Base-by-base conservation (phyloP, 306 rosid genomes). In the Begonia peltatifolia region DNA sequence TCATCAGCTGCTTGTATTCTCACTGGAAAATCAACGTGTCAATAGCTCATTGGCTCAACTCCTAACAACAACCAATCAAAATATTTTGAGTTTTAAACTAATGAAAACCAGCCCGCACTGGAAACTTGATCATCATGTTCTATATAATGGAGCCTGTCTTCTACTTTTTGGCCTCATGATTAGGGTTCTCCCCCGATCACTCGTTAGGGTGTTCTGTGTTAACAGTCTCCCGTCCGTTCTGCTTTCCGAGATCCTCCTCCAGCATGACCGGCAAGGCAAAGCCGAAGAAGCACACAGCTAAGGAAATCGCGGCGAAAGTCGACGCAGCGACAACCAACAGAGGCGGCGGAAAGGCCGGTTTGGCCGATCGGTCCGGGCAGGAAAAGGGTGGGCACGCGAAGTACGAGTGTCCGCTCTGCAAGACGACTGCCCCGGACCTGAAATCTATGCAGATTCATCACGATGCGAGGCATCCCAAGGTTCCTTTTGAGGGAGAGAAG, bases 251-350 rank as follows among this genome's bases (percentile, higher is more conserved):
- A 56, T 8, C 15, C 22, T 13, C 38, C 71, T 23, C 46, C 71
- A 49, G 60, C 52, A 92, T 86, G 99, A 92, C 99, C 0, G 99
- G 99, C 36, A 92, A 92, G 58, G 96, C 96, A 11, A 86, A 92
- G 94, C 99, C 99, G 10, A 92, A 92, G 96, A 92, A 92, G 94
- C 99, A 92, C 70, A 92, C 99, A 10, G 96, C 99, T 3, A 92
- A 92, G 79, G 99, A 92, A 81, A 79, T 92, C 71, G 78, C 76
- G 0, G 46, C 90, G 8, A 86, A 86, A 79, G 54, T 83, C 12
- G 99, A 92, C 52, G 99, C 99, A 0, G 99, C 99, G 3, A 73
- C 82, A 3, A 86, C 99, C 4, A 92, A 86, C 60, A 76, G 99
- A 59, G 99, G 99, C 18, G 99, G 96, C 11, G 99, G 99, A 0